These are phyloP conservation scores for Ceratocystis huliohia DNA, from an alignment of 2,329 filamentous ascomycete species.

Conservation along the genomic window DNA sequence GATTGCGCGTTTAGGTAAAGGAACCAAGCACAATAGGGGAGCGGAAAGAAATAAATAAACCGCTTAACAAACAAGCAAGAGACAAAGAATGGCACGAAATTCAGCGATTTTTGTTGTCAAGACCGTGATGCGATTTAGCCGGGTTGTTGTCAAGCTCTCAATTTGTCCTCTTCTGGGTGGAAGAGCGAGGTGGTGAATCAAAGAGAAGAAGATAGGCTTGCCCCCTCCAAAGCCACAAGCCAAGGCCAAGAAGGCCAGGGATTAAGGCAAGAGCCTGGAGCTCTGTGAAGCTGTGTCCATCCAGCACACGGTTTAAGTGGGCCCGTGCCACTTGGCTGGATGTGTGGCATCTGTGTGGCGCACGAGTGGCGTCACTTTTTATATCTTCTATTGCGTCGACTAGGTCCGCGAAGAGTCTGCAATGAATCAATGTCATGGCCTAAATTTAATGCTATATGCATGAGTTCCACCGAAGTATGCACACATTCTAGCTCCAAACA, in stretches of 20 bases:
- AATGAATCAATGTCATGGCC: not conserved
- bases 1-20: too few relatives aligned
- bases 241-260: too few relatives aligned
- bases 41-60: too few relatives aligned
- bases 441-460: conserved; percentile 7
- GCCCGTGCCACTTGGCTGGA: not conserved
- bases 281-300: conserved; percentile 4
- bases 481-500: not conserved
- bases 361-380: not conserved
- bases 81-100: too few relatives aligned
- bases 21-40: too few relatives aligned
- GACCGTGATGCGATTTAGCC: not conserved
- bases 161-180: not conserved
- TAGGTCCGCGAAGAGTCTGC: not conserved
- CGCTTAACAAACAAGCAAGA: too few relatives aligned
- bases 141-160: not conserved
- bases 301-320: not conserved
- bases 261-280: not conserved
- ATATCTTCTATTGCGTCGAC: not conserved
- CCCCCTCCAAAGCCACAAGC: not conserved
- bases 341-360: not conserved
- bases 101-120: not conserved
- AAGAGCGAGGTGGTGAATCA: too few relatives aligned
- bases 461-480: not conserved
- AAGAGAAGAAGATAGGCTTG: not conserved